Conservation (phyloP, 2,329 filamentous ascomycete genomes). For the Phaeosphaeriaceae sp. region DNA sequence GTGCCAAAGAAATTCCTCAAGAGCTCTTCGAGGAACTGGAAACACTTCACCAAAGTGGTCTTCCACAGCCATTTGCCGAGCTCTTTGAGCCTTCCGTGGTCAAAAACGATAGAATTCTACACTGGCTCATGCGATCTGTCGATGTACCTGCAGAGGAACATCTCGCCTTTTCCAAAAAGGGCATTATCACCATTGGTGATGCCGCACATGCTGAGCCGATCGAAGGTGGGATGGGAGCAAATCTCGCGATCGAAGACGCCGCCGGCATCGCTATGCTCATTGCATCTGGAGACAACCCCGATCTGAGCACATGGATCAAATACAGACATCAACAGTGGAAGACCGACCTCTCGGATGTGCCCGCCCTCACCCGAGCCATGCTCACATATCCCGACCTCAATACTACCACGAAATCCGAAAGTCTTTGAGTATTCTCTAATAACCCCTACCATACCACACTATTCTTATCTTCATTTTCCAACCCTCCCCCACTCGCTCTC, state of each 20-base stretch:
- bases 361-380: background rate
- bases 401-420: background rate
- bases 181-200: constrained; percentile 43
- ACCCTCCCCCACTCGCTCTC: constrained; percentile 17
- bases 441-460: background rate
- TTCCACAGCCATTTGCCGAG: constrained; percentile 39
- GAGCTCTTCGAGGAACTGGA: constrained; percentile 46
- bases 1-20: constrained; percentile 44
- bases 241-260: constrained; percentile 49
- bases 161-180: constrained; percentile 12
- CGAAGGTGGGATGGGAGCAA: constrained; percentile 50
- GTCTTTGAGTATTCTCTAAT: background rate
- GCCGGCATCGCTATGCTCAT: constrained; percentile 32
- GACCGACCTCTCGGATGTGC: background rate
- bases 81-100: constrained; percentile 44
- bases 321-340: background rate
- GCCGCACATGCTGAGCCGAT: constrained; percentile 51
- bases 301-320: background rate
- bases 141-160: constrained; percentile 26
- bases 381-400: background rate
- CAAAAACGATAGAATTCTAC: constrained; percentile 43
- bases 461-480: background rate
- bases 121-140: constrained; percentile 53
- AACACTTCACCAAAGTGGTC: constrained; percentile 15
- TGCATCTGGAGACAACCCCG: background rate